Evolutionary conservation across 2,329 filamentous ascomycete species (phyloP).

Genomic region (Aschersonia sp.): DNA sequence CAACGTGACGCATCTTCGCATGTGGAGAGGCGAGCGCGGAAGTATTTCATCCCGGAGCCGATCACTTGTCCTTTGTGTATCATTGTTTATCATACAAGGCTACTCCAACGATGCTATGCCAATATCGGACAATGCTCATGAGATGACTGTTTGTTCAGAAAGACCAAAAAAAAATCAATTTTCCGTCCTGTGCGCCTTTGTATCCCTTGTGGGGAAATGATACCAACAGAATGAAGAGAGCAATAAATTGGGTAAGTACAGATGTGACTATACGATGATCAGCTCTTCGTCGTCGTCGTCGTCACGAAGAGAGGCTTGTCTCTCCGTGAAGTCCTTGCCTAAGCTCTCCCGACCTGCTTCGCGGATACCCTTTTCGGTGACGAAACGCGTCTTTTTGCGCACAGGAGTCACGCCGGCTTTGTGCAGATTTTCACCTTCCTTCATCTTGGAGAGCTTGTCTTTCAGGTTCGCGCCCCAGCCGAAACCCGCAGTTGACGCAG

Average conservation of each 20-base stretch:
- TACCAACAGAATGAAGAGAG: not conserved
- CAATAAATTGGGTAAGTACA: not conserved
- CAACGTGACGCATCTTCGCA: too few relatives aligned
- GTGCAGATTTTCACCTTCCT: conserved; percentile 39
- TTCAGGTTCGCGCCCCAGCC: conserved; percentile 44
- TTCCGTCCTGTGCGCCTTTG: too few relatives aligned
- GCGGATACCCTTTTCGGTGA: conserved; percentile 63
- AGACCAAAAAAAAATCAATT: too few relatives aligned
- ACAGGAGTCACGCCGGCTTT: conserved; percentile 24
- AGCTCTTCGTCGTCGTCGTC: conserved; percentile 38
- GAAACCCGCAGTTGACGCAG: conserved; percentile 13
- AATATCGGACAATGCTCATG: too few relatives aligned
- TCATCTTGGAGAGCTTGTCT: conserved; percentile 46
- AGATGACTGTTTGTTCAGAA: too few relatives aligned
- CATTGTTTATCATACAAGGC: too few relatives aligned
- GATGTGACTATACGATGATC: conserved; percentile 24
- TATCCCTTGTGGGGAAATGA: too few relatives aligned
- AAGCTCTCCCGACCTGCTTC: conserved; percentile 65
- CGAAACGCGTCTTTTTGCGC: conserved; percentile 65
- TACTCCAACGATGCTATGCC: too few relatives aligned
- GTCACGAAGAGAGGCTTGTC: conserved; percentile 21
- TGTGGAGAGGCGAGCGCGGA: too few relatives aligned
- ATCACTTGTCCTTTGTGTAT: too few relatives aligned
- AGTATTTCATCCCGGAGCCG: too few relatives aligned
- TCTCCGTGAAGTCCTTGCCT: conserved; percentile 30